Conservation (phyloP, 23 red algal genomes). For the Agarophyton chilense region DNA sequence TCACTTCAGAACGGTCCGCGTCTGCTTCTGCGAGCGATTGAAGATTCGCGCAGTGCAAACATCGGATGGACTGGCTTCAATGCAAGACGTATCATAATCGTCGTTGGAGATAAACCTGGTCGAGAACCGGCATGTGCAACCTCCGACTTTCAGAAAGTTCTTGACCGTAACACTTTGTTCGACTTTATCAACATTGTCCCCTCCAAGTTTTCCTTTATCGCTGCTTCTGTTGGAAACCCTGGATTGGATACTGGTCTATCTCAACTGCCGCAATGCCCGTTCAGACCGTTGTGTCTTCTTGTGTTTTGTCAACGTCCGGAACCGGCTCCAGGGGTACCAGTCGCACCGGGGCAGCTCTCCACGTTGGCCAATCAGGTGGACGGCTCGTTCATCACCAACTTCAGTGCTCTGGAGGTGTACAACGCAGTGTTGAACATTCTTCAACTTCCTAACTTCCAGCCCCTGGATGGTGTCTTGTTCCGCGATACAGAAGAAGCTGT, state of each 20-base stretch:
- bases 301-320: background rate
- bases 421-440: background rate
- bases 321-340: background rate
- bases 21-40: background rate
- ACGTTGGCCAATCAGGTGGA: background rate
- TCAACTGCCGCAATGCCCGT: background rate
- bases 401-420: background rate
- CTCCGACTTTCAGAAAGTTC: background rate
- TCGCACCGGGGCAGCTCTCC: background rate
- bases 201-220: background rate
- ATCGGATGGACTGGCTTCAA: constrained; percentile 15
- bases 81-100: background rate
- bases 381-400: background rate
- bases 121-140: constrained; percentile 15
- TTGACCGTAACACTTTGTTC: background rate
- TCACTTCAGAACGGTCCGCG: background rate
- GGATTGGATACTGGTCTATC: background rate
- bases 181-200: background rate
- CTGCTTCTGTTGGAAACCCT: background rate
- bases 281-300: background rate
- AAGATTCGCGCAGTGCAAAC: constrained; percentile 1
- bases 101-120: constrained; percentile 7
- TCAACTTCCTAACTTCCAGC: background rate
- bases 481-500: background rate
- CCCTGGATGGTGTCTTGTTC: background rate